These are phyloP conservation scores for Gamarada debralockiae DNA, from an alignment of 495 filamentous ascomycete species.

Conservation along the genomic window DNA sequence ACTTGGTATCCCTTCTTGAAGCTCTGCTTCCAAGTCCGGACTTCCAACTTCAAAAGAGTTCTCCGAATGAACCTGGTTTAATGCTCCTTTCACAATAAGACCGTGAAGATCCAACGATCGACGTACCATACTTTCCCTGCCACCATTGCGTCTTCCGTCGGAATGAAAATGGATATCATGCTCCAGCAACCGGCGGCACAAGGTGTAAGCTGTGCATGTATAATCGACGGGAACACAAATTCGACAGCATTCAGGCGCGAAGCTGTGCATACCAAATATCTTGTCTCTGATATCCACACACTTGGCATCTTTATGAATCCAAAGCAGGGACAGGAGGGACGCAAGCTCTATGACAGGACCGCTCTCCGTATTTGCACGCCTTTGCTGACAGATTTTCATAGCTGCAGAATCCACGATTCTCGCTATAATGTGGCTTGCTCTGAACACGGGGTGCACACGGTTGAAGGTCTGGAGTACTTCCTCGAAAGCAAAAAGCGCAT, in stretches of 20 bases:
- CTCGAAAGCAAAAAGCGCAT: background rate
- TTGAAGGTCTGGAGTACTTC: too few species aligned
- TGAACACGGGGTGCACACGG: too few species aligned
- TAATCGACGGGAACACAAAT: constrained; percentile 1
- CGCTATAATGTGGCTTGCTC: background rate
- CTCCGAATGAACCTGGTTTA: too few species aligned
- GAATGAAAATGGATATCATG: constrained; percentile 6
- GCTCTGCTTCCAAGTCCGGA: too few species aligned
- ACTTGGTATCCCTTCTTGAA: too few species aligned
- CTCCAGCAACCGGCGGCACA: constrained; percentile 1
- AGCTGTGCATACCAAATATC: constrained; percentile 8
- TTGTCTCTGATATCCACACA: constrained; percentile 6
- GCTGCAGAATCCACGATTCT: background rate
- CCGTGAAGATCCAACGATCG: too few species aligned
- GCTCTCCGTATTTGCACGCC: background rate
- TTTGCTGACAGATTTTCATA: constrained; percentile 3
- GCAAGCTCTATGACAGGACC: background rate
- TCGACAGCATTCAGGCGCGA: constrained; percentile 3
- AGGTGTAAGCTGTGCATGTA: background rate
- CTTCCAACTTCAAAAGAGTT: too few species aligned
- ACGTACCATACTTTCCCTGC: too few species aligned
- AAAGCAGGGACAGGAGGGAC: background rate
- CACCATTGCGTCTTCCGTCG: too few species aligned
- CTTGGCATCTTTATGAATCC: constrained; percentile 3
- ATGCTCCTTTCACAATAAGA: too few species aligned